phyloP scores from a whole-genome alignment of 306 rosid genomes.

The Fagus sylvatica region DNA sequence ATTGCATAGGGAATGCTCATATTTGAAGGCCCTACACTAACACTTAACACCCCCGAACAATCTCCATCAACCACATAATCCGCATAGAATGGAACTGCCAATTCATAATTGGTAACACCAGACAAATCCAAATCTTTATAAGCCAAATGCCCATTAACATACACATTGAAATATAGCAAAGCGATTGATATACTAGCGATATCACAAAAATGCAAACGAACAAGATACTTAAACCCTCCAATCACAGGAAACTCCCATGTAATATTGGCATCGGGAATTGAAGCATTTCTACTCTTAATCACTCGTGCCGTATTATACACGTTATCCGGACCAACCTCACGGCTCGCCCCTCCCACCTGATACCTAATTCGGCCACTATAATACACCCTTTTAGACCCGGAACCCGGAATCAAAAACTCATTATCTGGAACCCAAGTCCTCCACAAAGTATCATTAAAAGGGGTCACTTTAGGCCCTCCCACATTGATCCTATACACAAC shows the following conservation, averaged over 20 bases:
- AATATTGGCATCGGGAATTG: constrained; percentile 61
- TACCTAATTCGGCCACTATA: constrained; percentile 74
- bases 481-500: constrained; percentile 74
- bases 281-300: constrained; percentile 59
- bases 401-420: constrained; percentile 45
- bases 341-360: constrained; percentile 73
- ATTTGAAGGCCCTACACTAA: constrained; percentile 63
- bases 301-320: constrained; percentile 76
- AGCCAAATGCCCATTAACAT: constrained; percentile 69
- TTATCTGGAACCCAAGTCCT: constrained; percentile 91
- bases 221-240: constrained; percentile 61
- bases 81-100: constrained; percentile 71
- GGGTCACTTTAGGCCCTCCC: constrained; percentile 92
- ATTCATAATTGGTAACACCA: constrained; percentile 22
- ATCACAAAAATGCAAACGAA: constrained; percentile 85
- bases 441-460: constrained; percentile 85
- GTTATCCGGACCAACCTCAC: constrained; percentile 91
- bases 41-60: constrained; percentile 35
- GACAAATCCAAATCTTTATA: constrained; percentile 69
- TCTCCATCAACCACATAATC: constrained; percentile 74
- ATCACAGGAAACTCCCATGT: constrained; percentile 72
- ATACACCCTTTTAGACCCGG: constrained; percentile 49
- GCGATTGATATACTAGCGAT: constrained; percentile 76
- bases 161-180: constrained; percentile 74
- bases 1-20: constrained; percentile 45